Evolutionary conservation across 805 yeast genomes (phyloP).

Genomic region (Sungouiozyma ichnusensis): DNA sequence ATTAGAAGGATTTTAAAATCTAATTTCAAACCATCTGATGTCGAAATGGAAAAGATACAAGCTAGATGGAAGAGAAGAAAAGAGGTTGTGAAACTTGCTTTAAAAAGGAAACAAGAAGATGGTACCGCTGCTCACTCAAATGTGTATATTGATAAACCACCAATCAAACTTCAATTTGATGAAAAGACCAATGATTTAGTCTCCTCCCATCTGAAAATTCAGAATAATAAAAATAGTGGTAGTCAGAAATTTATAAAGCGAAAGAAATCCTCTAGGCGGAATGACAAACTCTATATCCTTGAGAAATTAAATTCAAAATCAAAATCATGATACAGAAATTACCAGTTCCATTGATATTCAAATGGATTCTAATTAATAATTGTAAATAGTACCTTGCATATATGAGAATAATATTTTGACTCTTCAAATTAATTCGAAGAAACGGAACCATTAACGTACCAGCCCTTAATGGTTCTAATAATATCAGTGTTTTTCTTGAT

Average conservation of each 20-base stretch:
- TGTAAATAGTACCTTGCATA: no score
- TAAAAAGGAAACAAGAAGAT: background rate
- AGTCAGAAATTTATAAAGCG: background rate
- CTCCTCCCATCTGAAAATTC: background rate
- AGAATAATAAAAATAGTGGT: no score
- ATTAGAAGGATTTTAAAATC: slow-evolving; percentile 70
- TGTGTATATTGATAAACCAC: background rate
- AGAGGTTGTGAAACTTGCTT: slow-evolving; percentile 9
- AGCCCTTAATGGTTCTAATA: slow-evolving; percentile 33
- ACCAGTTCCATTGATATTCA: no score
- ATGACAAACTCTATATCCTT: background rate
- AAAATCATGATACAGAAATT: no score
- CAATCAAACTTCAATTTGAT: background rate
- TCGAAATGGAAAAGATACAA: slow-evolving; percentile 33
- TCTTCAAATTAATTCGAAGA: slow-evolving; percentile 11
- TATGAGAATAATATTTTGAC: no score
- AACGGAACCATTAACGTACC: slow-evolving; percentile 31
- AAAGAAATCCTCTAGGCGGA: background rate
- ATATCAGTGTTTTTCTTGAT: slow-evolving; percentile 18
- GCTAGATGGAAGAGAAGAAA: slow-evolving; percentile 48
- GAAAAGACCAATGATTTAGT: background rate
- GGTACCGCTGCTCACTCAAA: background rate
- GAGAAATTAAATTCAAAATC: no score
- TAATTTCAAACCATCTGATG: slow-evolving; percentile 63
- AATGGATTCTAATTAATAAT: no score